phyloP scores from a whole-genome alignment of 208 protist genomes.

The Novymonas esmeraldas region DNA sequence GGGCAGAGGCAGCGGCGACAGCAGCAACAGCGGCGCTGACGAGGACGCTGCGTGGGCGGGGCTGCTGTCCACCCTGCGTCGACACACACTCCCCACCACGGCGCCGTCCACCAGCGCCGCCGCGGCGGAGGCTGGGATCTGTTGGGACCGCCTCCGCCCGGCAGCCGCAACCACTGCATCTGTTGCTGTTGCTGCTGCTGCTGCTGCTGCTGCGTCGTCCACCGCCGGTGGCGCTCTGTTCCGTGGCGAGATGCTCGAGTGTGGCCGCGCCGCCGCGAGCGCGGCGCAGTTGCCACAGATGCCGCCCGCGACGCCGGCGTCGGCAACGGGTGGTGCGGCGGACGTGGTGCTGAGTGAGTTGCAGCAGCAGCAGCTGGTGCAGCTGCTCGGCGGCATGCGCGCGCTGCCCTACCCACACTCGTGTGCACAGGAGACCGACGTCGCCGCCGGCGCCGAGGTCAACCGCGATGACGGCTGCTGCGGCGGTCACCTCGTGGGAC shows the following conservation, averaged over 20 bases:
- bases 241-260: conserved; percentile 20
- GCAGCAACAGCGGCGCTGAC: not conserved
- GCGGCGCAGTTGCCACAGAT: conserved; percentile 1
- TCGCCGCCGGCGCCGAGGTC: too few relatives aligned
- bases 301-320: too few relatives aligned
- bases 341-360: not conserved
- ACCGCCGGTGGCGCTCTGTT: conserved; percentile 12
- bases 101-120: not conserved
- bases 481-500: conserved; percentile 24
- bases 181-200: not conserved
- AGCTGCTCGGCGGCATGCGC: conserved; percentile 16
- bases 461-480: too few relatives aligned
- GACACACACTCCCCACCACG: conserved; percentile 5
- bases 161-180: not conserved
- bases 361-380: conserved; percentile 9
- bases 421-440: too few relatives aligned
- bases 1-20: not conserved
- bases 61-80: conserved; percentile 9
- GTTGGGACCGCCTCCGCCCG: conserved; percentile 18
- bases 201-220: not conserved
- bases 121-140: conserved; percentile 3
- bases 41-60: conserved; percentile 4
- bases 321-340: not conserved
- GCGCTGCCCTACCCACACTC: conserved; percentile 6
- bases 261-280: conserved; percentile 1